Evolutionary conservation across 2,329 filamentous ascomycete genomes (phyloP).

Genomic region (Cadophora malorum): DNA sequence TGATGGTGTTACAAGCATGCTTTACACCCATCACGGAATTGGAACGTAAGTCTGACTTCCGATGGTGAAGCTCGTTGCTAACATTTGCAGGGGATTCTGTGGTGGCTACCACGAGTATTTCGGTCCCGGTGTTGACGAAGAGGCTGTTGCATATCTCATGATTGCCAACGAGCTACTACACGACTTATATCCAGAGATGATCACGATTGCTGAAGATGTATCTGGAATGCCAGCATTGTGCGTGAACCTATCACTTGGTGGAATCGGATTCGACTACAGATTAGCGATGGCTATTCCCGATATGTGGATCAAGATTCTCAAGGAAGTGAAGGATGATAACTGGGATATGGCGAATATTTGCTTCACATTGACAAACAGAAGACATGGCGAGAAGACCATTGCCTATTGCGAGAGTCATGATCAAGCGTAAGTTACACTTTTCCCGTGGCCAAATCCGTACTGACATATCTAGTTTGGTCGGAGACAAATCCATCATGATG

Average conservation of each 20-base stretch:
- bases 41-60: conserved; percentile 74
- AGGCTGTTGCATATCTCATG: conserved; percentile 94
- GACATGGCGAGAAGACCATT: conserved; percentile 97
- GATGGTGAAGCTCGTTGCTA: conserved; percentile 21
- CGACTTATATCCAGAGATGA: conserved; percentile 81
- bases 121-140: conserved; percentile 85
- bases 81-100: conserved; percentile 77
- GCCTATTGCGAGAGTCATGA: conserved; percentile 98
- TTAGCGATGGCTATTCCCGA: conserved; percentile 98
- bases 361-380: conserved; percentile 88
- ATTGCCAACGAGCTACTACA: conserved; percentile 96
- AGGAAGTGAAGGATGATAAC: conserved; percentile 83
- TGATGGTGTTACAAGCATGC: conserved; percentile 98
- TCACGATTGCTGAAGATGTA: conserved; percentile 96
- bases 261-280: conserved; percentile 95
- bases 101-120: conserved; percentile 99
- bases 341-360: conserved; percentile 90
- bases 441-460: conserved; percentile 11
- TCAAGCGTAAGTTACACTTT: conserved; percentile 75
- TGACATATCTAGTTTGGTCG: conserved; percentile 75
- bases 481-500: conserved; percentile 97
- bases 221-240: conserved; percentile 99
- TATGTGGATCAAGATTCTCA: conserved; percentile 98
- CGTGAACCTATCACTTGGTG: conserved; percentile 81
- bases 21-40: conserved; percentile 94